Evolutionary conservation across 2,329 filamentous ascomycete species (phyloP).

Genomic region (Amesomyces nigricolor): DNA sequence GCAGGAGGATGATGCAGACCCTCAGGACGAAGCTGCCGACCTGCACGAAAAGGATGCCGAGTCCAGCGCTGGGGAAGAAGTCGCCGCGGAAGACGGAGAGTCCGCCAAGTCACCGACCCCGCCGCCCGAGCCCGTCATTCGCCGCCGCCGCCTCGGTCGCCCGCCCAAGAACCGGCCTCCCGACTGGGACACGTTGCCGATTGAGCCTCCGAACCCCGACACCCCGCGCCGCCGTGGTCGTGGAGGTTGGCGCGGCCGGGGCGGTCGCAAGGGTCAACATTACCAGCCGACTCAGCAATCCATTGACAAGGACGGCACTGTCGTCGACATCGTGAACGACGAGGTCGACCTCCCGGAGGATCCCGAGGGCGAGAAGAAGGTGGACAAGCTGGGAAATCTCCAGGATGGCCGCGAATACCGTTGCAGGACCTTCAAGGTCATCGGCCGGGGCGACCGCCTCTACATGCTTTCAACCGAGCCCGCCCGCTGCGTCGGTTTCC

Average conservation of each 20-base stretch:
- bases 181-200: slow-evolving; percentile 62
- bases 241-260: slow-evolving; percentile 65
- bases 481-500: slow-evolving; percentile 91
- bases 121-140: slow-evolving; percentile 57
- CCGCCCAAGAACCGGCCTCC: slow-evolving; percentile 80
- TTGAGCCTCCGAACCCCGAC: slow-evolving; percentile 49
- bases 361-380: slow-evolving; percentile 82
- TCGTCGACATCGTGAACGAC: slow-evolving; percentile 84
- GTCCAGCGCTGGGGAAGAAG: slow-evolving; percentile 36
- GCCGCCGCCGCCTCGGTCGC: slow-evolving; percentile 74
- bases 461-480: slow-evolving; percentile 99
- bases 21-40: slow-evolving; percentile 41
- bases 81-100: slow-evolving; percentile 36
- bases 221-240: slow-evolving; percentile 61
- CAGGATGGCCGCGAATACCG: slow-evolving; percentile 84
- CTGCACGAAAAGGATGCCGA: slow-evolving; percentile 39
- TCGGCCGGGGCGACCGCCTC: slow-evolving; percentile 72
- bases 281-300: slow-evolving; percentile 76
- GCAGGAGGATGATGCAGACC: slow-evolving; percentile 32
- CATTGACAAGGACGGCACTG: slow-evolving; percentile 89
- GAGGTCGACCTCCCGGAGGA: slow-evolving; percentile 88
- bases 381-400: slow-evolving; percentile 81
- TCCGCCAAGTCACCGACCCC: slow-evolving; percentile 49
- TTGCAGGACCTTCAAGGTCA: slow-evolving; percentile 89
- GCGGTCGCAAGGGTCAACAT: slow-evolving; percentile 61